Evolutionary conservation across 2,329 filamentous ascomycete species (phyloP).

Genomic region (Talaromyces sp.): DNA sequence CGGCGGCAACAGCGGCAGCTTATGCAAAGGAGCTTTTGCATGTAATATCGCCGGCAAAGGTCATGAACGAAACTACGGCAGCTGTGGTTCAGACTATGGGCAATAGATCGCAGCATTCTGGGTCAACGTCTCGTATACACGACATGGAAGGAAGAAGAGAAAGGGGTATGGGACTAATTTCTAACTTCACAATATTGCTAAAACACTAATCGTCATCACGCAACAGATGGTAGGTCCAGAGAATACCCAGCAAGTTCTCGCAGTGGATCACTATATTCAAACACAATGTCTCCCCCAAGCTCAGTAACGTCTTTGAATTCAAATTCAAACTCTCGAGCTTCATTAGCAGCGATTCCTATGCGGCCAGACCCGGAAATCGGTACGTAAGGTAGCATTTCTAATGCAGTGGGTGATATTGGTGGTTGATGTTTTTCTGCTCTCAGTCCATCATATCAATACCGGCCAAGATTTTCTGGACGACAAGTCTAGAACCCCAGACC

Average conservation of each 20-base stretch:
- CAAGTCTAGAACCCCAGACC: not conserved
- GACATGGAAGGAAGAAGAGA: not conserved
- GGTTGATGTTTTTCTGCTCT: not conserved
- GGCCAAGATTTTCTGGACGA: not conserved
- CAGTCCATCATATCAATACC: not conserved
- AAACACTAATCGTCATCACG: not conserved
- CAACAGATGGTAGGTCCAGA: not conserved
- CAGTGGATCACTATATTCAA: not conserved
- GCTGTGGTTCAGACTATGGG: not conserved
- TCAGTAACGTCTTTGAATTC: not conserved
- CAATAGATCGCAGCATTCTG: not conserved
- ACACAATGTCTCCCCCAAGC: not conserved
- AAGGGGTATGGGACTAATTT: not conserved
- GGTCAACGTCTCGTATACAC: not conserved
- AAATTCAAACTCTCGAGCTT: not conserved
- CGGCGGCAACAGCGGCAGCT: not conserved
- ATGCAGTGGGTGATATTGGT: not conserved
- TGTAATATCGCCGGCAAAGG: not conserved
- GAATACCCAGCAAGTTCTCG: no score
- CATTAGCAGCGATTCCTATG: not conserved
- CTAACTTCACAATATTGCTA: not conserved
- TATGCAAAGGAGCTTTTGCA: conserved; percentile 1
- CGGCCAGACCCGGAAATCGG: not conserved
- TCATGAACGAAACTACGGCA: conserved; percentile 4
- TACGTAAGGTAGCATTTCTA: not conserved